Conservation (phyloP, 306 rosid species). For the Prunus kanzakura region DNA sequence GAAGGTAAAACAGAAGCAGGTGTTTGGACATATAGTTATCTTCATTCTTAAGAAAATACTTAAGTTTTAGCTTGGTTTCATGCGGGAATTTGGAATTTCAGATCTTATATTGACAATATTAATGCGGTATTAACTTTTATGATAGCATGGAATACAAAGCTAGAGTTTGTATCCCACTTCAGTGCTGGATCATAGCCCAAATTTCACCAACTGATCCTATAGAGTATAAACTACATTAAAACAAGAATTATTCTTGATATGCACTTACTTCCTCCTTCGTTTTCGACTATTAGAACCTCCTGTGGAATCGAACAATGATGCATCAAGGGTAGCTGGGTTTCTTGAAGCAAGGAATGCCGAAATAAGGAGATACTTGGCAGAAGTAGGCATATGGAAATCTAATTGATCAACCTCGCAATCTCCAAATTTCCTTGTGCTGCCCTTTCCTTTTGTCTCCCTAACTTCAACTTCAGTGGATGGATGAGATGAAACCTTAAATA, state of each 20-base stretch:
- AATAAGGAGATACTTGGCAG: conserved; percentile 87
- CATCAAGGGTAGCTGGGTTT: conserved; percentile 96
- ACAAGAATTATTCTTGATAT: conserved; percentile 11
- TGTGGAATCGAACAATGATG: conserved; percentile 84
- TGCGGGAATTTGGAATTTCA: background rate
- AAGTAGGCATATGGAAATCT: conserved; percentile 81
- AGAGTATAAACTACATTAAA: background rate
- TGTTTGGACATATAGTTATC: background rate
- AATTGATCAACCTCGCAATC: conserved; percentile 45
- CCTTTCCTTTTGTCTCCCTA: conserved; percentile 50
- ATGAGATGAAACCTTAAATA: conserved; percentile 60
- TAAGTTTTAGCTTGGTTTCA: background rate
- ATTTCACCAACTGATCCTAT: background rate
- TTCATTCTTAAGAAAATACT: background rate
- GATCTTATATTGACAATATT: background rate
- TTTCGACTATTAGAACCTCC: conserved; percentile 76
- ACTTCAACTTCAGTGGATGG: conserved; percentile 44
- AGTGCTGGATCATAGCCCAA: background rate
- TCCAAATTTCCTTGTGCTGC: conserved; percentile 41
- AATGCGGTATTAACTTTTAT: background rate
- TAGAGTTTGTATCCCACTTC: background rate
- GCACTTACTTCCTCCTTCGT: conserved; percentile 75
- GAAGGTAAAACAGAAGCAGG: background rate
- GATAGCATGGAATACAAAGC: background rate
- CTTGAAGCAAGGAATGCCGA: conserved; percentile 97